phyloP scores from a whole-genome alignment of 164 flowering plant species.

The Cinnamomum micranthum region DNA sequence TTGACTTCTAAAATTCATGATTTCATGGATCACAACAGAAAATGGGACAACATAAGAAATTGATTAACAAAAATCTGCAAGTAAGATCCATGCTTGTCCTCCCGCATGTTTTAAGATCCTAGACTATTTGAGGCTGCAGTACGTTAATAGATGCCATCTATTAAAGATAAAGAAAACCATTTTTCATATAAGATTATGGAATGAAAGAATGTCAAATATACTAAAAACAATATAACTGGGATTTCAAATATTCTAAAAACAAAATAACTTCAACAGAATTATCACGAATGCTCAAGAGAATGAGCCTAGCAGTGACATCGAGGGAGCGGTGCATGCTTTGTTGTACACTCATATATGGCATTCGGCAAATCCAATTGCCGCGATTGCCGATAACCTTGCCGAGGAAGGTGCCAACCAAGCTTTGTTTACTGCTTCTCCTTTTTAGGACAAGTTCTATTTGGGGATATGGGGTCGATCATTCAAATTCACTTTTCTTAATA shows the following conservation, averaged over 20 bases:
- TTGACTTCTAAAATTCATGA: slow-evolving; percentile 50
- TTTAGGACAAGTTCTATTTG: no score
- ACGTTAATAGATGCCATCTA: background rate
- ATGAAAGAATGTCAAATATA: background rate
- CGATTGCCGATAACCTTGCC: no score
- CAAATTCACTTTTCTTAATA: no score
- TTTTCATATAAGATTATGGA: background rate
- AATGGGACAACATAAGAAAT: background rate
- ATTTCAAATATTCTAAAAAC: background rate
- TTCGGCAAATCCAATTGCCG: no score
- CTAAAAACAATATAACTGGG: background rate
- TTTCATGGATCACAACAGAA: background rate
- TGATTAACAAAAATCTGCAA: background rate
- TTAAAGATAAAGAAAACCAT: no score
- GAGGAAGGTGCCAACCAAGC: no score
- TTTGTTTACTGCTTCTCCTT: no score
- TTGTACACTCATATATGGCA: no score
- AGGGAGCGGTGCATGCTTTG: no score
- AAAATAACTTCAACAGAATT: background rate
- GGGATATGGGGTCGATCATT: no score
- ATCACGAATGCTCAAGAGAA: background rate
- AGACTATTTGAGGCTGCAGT: background rate
- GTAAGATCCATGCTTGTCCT: background rate
- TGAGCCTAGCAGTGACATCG: background rate
- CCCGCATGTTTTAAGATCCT: background rate